Percentiles rank a stretch among this genome's conserved stretches.
Evolutionary conservation across 371 early-diverging fungal genomes (phyloP).

Genomic region (Apophysomyces trapeziformis): DNA sequence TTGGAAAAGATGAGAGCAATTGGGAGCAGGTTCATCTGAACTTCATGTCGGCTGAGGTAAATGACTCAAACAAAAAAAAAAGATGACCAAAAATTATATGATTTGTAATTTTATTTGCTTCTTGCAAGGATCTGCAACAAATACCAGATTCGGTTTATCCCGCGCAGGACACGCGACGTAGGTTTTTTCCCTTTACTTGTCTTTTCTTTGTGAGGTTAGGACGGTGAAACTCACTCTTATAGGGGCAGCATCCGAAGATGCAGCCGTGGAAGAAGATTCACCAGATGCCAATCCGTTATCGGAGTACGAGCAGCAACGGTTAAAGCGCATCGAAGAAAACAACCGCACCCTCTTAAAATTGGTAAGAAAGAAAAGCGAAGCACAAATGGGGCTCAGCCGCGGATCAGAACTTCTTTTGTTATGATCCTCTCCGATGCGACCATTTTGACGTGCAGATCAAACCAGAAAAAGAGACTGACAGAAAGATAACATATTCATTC

Average conservation of each 20-base stretch:
- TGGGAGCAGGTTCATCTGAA: conserved; percentile 77
- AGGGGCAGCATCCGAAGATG: conserved; percentile 32
- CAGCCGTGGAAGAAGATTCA: conserved; percentile 3
- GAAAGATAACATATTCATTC: too few species aligned
- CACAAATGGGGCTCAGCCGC: too few species aligned
- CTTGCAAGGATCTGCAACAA: neutral
- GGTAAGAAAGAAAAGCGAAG: conserved; percentile 35
- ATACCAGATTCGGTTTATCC: neutral
- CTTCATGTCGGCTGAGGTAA: conserved; percentile 30
- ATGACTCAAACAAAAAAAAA: neutral
- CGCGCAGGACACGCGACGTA: conserved; percentile 1
- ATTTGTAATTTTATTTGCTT: neutral
- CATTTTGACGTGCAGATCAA: neutral
- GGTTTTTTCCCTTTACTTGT: neutral
- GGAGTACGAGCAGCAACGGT: conserved; percentile 65
- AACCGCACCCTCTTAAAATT: conserved; percentile 64
- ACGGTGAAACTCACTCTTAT: neutral
- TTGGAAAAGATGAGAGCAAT: conserved; percentile 77
- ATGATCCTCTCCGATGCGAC: too few species aligned
- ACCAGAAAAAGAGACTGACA: too few species aligned
- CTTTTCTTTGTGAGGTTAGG: neutral
- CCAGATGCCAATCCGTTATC: conserved; percentile 32
- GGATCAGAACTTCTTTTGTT: too few species aligned
- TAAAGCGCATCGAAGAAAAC: conserved; percentile 71
- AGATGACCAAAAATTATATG: too few species aligned